Base-by-base conservation (phyloP, 1,139 yeast species). In the Geotrichum reessii region DNA sequence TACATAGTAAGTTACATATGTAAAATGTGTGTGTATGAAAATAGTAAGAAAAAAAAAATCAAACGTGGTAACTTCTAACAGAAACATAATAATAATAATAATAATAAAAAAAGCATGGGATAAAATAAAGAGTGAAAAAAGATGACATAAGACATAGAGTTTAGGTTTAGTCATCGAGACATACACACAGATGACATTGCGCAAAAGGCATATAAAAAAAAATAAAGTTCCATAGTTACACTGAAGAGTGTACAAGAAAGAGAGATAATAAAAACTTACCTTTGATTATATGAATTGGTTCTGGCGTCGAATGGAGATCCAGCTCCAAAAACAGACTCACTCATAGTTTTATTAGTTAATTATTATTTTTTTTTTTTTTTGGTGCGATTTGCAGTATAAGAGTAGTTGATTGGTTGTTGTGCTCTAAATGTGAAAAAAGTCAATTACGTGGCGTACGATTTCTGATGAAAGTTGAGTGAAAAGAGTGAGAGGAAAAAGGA, bases 301-400 rank as follows among this genome's bases (percentile, higher is more conserved):
- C 55, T 44, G 31, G 56, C 27, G 59, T 57, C 59, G 44, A 48
- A 50, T 46, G 59, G 55, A 57, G 59, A 53, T 37, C 59, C 59
- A 57, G 59, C 59, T 57, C 59, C 59, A 57, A 50, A 47, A 51
- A 57, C 55, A 37, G 59, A 47, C 49, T 57, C 59, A 31, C 52
- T n/a, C 59, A 57, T 56, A 12, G 6, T 37, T 14, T 37, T 37
- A 6, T 31, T 31, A 31, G 3, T 31, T 28, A 7, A 9, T 28
- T 28, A 9, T 28, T 28, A 28, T 28, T 28, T 6, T 28, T 28
- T 7, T 28, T 28, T 6, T 28, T 31, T 11, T 31, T 31, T 11
- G 37, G 9, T 11, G 37, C 12, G 14, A 19, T 12, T 37, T 14
- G n/a, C 19, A 37, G 42, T 37, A n/a, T n/a, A n/a, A n/a, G n/a